A percentile compares a stretch with the other conserved stretches of the same genome.
Evolutionary conservation across 2,329 filamentous ascomycete genomes (phyloP).

Genomic region (Fusarium sororula): DNA sequence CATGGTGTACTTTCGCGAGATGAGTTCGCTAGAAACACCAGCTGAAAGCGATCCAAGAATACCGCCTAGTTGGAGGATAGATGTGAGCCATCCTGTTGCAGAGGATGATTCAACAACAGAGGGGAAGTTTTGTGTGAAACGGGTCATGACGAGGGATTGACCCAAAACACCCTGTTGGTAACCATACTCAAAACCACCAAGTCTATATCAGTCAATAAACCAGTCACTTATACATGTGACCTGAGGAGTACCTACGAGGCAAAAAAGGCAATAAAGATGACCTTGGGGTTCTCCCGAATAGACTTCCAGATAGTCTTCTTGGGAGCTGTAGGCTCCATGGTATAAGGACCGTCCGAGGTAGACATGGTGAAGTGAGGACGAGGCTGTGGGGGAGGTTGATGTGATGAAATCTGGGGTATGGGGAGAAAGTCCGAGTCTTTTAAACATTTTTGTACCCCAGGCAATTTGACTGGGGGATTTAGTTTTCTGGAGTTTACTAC

Average conservation of each 20-base stretch:
- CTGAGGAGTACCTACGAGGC: slow-evolving; percentile 28
- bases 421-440: slow-evolving; percentile 10
- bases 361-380: slow-evolving; percentile 3
- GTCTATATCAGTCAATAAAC: neutral
- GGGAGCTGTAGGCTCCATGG: slow-evolving; percentile 5
- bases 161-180: slow-evolving; percentile 63
- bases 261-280: slow-evolving; percentile 41
- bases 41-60: slow-evolving; percentile 58
- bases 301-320: slow-evolving; percentile 20
- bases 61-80: slow-evolving; percentile 60
- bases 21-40: slow-evolving; percentile 59
- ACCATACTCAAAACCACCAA: slow-evolving; percentile 41
- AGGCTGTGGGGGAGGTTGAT: slow-evolving; percentile 16
- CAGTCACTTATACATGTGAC: too few relatives aligned
- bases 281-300: slow-evolving; percentile 31
- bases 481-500: slow-evolving; percentile 17
- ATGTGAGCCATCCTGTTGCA: slow-evolving; percentile 61
- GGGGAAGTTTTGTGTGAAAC: slow-evolving; percentile 60
- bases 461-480: neutral
- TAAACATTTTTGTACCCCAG: slow-evolving; percentile 15
- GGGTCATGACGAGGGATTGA: slow-evolving; percentile 62
- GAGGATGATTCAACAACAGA: slow-evolving; percentile 55
- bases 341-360: slow-evolving; percentile 11
- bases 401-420: slow-evolving; percentile 18
- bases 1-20: slow-evolving; percentile 62